Conservation (phyloP, 768 basidiomycete genomes). For the Boletus pseudopeckii region DNA sequence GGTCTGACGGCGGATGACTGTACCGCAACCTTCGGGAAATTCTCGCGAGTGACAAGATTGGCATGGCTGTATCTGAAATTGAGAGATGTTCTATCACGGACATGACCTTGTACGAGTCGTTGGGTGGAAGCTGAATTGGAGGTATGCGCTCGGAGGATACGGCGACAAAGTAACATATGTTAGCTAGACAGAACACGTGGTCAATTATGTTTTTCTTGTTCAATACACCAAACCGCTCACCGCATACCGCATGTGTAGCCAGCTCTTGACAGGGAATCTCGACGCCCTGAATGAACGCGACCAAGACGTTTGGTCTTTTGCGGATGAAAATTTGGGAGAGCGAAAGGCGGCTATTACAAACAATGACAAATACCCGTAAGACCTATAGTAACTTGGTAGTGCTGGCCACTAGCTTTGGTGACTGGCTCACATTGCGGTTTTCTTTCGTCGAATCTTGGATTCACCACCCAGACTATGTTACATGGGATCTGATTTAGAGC, state of each 20-base stretch:
- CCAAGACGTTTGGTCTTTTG: conserved; percentile 5
- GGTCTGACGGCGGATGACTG: neutral
- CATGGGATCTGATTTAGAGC: no score
- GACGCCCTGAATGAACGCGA: conserved; percentile 30
- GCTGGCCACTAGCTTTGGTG: no score
- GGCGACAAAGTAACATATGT: conserved; percentile 78
- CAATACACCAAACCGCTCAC: conserved; percentile 33
- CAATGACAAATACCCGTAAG: conserved; percentile 20
- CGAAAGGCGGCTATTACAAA: conserved; percentile 14
- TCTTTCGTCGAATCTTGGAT: no score
- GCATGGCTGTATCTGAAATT: conserved; percentile 12
- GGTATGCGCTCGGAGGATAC: conserved; percentile 46
- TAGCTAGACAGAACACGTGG: conserved; percentile 39
- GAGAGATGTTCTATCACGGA: conserved; percentile 9
- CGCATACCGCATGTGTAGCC: conserved; percentile 51
- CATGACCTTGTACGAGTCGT: conserved; percentile 21
- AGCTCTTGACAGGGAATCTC: conserved; percentile 28
- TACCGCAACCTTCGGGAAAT: conserved; percentile 3
- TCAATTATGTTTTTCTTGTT: neutral
- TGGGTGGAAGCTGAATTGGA: conserved; percentile 26
- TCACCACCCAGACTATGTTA: no score
- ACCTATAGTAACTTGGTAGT: no score
- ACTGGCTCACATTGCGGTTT: no score
- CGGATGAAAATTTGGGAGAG: conserved; percentile 27
- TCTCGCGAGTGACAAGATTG: conserved; percentile 13